phyloP scores from a whole-genome alignment of 75 land plant species.

The Picea glauca region DNA sequence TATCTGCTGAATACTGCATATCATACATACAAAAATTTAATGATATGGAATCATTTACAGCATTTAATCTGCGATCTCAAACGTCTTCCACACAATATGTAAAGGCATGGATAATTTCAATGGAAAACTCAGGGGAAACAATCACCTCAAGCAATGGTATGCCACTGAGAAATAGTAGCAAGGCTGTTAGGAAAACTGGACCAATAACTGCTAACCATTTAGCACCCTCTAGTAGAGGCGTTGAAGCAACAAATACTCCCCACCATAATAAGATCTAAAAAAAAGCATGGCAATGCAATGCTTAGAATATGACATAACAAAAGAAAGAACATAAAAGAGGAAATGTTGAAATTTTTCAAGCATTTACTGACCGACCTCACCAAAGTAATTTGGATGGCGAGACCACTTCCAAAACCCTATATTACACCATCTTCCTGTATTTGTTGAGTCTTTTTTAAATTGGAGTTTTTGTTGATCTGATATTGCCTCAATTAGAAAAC shows the following conservation, averaged over 20 bases:
- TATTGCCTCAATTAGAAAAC: constrained; percentile 65
- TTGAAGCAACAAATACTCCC: constrained; percentile 90
- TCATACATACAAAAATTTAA: background rate
- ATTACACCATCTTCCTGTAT: constrained; percentile 89
- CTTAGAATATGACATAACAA: background rate
- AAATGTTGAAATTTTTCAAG: background rate
- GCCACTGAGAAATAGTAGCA: constrained; percentile 90
- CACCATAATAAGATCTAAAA: constrained; percentile 86
- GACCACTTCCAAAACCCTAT: constrained; percentile 83
- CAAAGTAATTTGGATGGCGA: constrained; percentile 98
- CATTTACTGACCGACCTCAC: constrained; percentile 62
- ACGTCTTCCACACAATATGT: background rate
- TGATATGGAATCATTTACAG: constrained; percentile 1
- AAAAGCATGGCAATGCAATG: background rate
- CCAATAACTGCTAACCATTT: constrained; percentile 89
- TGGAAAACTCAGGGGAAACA: background rate
- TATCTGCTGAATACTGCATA: constrained; percentile 84
- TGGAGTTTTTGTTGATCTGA: constrained; percentile 89
- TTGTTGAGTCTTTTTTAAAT: constrained; percentile 64
- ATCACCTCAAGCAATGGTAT: constrained; percentile 95
- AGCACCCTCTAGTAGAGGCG: constrained; percentile 65
- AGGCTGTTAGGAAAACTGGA: constrained; percentile 69
- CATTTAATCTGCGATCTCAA: background rate
- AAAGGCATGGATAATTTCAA: constrained; percentile 1
- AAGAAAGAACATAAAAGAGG: background rate